These are phyloP conservation scores for Stylonectria norvegica DNA, from an alignment of 2,329 filamentous ascomycete genomes.

Conservation along the genomic window DNA sequence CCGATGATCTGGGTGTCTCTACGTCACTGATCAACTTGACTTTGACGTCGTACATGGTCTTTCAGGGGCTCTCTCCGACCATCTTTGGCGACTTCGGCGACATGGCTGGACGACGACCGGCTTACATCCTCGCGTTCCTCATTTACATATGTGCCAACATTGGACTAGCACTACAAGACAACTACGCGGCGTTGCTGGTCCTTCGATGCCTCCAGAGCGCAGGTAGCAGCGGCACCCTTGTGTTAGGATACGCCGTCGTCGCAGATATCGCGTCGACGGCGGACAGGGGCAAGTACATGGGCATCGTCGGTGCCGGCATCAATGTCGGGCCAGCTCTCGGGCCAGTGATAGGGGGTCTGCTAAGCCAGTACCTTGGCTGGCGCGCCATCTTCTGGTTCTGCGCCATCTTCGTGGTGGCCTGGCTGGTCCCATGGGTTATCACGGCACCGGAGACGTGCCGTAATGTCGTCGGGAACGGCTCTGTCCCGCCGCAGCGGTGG, in stretches of 20 bases:
- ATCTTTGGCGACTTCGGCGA: slow-evolving; percentile 62
- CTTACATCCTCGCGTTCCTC: slow-evolving; percentile 55
- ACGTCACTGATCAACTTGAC: slow-evolving; percentile 45
- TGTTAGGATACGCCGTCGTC: slow-evolving; percentile 67
- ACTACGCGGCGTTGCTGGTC: slow-evolving; percentile 56
- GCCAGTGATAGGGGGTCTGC: slow-evolving; percentile 61
- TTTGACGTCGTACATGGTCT: slow-evolving; percentile 60
- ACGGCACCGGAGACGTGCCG: slow-evolving; percentile 59
- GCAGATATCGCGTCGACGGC: slow-evolving; percentile 66
- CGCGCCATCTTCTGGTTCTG: slow-evolving; percentile 68
- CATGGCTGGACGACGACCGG: slow-evolving; percentile 57
- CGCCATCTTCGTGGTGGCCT: slow-evolving; percentile 49
- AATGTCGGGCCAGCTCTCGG: slow-evolving; percentile 54
- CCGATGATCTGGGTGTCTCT: slow-evolving; percentile 38
- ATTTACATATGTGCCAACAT: slow-evolving; percentile 59
- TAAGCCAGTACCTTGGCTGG: slow-evolving; percentile 64
- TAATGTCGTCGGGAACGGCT: slow-evolving; percentile 61
- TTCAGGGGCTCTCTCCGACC: slow-evolving; percentile 60
- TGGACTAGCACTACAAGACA: slow-evolving; percentile 55
- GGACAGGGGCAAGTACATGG: slow-evolving; percentile 72
- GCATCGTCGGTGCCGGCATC: slow-evolving; percentile 57
- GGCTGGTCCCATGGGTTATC: slow-evolving; percentile 52
- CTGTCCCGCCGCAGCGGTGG: slow-evolving; percentile 53
- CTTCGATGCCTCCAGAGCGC: slow-evolving; percentile 61
- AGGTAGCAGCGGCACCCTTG: slow-evolving; percentile 66